Conservation (phyloP, 306 rosid genomes). For the Quercus agrifolia region DNA sequence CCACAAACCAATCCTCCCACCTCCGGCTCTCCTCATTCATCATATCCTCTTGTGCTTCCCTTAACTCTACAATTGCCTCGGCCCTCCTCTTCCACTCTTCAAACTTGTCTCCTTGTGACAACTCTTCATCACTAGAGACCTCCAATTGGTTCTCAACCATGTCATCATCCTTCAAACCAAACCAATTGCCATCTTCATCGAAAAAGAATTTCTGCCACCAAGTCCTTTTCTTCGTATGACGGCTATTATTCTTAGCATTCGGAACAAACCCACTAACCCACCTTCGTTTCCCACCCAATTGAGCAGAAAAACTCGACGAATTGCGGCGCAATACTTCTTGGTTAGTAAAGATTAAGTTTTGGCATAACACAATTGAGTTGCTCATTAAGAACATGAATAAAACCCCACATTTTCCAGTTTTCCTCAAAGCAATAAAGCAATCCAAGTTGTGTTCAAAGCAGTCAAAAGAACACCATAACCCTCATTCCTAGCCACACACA, state of each 20-base stretch:
- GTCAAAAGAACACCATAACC: not conserved
- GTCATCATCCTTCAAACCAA: constrained; percentile 74
- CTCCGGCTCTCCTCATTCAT: constrained; percentile 54
- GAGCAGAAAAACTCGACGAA: constrained; percentile 26
- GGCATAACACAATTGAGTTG: constrained; percentile 51
- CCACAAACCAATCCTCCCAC: constrained; percentile 91
- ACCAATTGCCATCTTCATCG: constrained; percentile 80
- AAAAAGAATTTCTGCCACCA: constrained; percentile 84
- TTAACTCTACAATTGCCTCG: constrained; percentile 74
- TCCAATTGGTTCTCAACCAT: constrained; percentile 43
- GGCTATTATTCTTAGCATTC: constrained; percentile 44
- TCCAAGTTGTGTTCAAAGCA: not conserved
- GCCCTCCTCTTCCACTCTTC: constrained; percentile 96
- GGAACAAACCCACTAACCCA: constrained; percentile 36
- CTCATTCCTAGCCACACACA: not conserved
- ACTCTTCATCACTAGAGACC: constrained; percentile 13
- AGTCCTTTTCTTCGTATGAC: constrained; percentile 39
- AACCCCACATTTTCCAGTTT: constrained; percentile 54
- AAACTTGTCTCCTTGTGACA: constrained; percentile 56
- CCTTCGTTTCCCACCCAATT: constrained; percentile 26
- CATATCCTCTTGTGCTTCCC: constrained; percentile 73
- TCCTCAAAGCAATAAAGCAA: constrained; percentile 11
- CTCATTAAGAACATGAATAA: constrained; percentile 48
- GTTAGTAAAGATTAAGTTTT: constrained; percentile 36
- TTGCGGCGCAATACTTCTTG: constrained; percentile 23